Percentiles rank a stretch among this genome's conserved stretches.
Conservation (phyloP, 2,329 filamentous ascomycete species). For the Chrysoporthe austroafricana region DNA sequence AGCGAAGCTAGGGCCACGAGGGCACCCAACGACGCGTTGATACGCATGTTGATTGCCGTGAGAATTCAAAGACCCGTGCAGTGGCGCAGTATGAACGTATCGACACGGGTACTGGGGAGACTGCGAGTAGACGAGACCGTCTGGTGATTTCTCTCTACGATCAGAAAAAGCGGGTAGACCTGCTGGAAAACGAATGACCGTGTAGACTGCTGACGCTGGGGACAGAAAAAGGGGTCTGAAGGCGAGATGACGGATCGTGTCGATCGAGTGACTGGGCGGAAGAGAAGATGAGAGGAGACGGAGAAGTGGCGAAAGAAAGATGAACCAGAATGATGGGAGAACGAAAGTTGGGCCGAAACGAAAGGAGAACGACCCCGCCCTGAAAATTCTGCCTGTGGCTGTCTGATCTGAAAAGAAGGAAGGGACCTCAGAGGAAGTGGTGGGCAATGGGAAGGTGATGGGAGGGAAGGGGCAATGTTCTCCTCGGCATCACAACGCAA, state of each 20-base stretch:
- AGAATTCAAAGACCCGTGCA: constrained; percentile 8
- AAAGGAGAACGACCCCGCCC: constrained; percentile 8
- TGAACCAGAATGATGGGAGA: constrained; percentile 23
- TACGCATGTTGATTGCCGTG: constrained; percentile 43
- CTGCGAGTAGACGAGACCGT: not conserved
- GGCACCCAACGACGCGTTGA: constrained; percentile 40
- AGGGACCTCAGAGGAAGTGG: constrained; percentile 10
- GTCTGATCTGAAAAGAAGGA: constrained; percentile 23
- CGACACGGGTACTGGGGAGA: not conserved
- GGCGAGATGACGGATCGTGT: not conserved
- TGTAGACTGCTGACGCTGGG: constrained; percentile 15
- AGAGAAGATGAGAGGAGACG: constrained; percentile 23
- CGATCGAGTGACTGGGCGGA: constrained; percentile 6
- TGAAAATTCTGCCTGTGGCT: not conserved
- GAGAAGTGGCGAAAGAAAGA: constrained; percentile 24
- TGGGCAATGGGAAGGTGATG: constrained; percentile 11
- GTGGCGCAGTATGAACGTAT: not conserved
- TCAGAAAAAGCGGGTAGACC: not conserved
- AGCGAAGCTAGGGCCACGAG: constrained; percentile 43
- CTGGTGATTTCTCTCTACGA: not conserved
- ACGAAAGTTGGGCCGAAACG: constrained; percentile 14
- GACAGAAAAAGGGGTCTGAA: not conserved
- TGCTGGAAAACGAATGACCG: constrained; percentile 26
- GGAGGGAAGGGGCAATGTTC: constrained; percentile 26
- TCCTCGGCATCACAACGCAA: not conserved